These are phyloP conservation scores for Rhizopus microsporus DNA, from an alignment of 371 early-diverging fungal genomes.

Conservation along the genomic window DNA sequence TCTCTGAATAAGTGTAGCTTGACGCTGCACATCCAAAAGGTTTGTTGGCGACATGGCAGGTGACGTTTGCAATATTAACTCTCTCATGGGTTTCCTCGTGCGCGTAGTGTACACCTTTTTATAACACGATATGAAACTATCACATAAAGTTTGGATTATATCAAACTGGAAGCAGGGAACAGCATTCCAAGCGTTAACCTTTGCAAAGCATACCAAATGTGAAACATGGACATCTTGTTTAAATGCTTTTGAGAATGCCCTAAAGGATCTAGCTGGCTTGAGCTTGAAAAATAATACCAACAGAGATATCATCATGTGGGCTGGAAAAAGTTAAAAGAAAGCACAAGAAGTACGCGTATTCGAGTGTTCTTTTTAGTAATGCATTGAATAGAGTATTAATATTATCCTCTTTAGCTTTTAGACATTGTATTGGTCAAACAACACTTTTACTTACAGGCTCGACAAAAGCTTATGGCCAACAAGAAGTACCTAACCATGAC, in stretches of 20 bases:
- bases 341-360: constrained; percentile 11
- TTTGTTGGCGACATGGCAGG: no score
- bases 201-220: constrained; percentile 8
- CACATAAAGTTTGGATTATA: no score
- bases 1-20: no score
- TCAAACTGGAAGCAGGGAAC: constrained; percentile 5
- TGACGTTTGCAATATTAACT: no score
- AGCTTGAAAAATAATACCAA: constrained; percentile 14
- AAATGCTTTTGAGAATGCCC: constrained; percentile 6
- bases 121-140: no score
- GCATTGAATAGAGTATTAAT: constrained; percentile 15
- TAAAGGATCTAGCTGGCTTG: constrained; percentile 2
- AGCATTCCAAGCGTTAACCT: constrained; percentile 12
- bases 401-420: constrained; percentile 15
- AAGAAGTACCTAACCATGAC: constrained; percentile 10
- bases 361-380: constrained; percentile 10
- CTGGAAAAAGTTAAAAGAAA: constrained; percentile 9
- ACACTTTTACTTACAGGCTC: constrained; percentile 14
- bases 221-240: constrained; percentile 15
- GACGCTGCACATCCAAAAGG: no score
- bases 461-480: constrained; percentile 7
- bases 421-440: constrained; percentile 11
- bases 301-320: constrained; percentile 7
- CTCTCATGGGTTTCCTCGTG: no score
- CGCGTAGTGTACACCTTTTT: no score